Evolutionary conservation across 306 rosid genomes (phyloP).

Genomic region (Casuarina cunninghamiana): DNA sequence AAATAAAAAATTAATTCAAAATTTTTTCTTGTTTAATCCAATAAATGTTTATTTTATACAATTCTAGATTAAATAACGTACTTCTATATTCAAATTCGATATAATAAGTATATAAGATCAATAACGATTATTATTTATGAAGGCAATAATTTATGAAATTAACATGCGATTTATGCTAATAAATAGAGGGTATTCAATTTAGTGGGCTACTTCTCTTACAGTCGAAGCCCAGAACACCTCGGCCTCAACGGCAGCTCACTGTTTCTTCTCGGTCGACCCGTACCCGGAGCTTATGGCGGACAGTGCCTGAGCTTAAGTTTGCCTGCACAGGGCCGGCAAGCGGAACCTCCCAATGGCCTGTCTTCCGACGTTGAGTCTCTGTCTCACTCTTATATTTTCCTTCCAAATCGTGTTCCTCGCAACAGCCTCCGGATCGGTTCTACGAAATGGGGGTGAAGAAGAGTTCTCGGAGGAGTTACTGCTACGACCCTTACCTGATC

Average conservation of each 20-base stretch:
- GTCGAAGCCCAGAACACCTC: not conserved
- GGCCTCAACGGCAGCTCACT: not conserved
- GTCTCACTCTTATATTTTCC: conserved; percentile 30
- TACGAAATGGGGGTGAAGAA: conserved; percentile 59
- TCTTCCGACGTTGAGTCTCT: conserved; percentile 8
- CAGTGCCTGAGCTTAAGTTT: conserved; percentile 10
- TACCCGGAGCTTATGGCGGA: conserved; percentile 38
- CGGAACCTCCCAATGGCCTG: conserved; percentile 41
- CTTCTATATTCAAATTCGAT: too few relatives aligned
- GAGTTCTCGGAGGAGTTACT: conserved; percentile 87
- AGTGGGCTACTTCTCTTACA: not conserved
- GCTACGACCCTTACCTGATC: conserved; percentile 84
- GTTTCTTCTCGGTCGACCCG: not conserved
- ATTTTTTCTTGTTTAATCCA: too few relatives aligned
- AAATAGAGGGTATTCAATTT: not conserved
- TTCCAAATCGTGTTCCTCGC: conserved; percentile 2
- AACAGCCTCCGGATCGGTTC: conserved; percentile 33
- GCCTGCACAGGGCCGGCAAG: not conserved
- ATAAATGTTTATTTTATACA: too few relatives aligned
- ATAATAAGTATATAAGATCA: too few relatives aligned
- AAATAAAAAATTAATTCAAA: too few relatives aligned
- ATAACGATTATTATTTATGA: too few relatives aligned
- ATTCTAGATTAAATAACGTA: too few relatives aligned
- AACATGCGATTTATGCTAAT: too few relatives aligned
- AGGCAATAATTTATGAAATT: too few relatives aligned